Conservation (phyloP, 2,329 filamentous ascomycete genomes). For the Calycina herbarum region DNA sequence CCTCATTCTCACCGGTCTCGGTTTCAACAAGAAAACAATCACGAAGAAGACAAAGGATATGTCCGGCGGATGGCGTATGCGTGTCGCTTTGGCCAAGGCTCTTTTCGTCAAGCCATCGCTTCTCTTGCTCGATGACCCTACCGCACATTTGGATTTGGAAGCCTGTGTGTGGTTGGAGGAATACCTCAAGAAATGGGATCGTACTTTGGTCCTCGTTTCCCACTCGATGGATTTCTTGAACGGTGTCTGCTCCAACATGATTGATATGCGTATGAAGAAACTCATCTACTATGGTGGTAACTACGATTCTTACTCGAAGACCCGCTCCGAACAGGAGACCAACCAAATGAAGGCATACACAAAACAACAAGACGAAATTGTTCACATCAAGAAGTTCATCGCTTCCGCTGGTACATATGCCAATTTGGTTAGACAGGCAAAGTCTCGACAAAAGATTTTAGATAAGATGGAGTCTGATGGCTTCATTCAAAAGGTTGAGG, state of each 20-base stretch:
- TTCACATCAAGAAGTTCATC: constrained; percentile 99
- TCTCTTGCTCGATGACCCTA: constrained; percentile 95
- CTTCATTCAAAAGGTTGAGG: constrained; percentile 86
- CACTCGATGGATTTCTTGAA: constrained; percentile 99
- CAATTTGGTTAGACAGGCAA: constrained; percentile 98
- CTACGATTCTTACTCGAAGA: constrained; percentile 98
- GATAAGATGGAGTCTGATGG: constrained; percentile 99
- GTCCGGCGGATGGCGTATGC: constrained; percentile 99
- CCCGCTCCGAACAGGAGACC: constrained; percentile 85
- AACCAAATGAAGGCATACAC: constrained; percentile 99
- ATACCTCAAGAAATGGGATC: constrained; percentile 99
- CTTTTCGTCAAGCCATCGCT: constrained; percentile 98
- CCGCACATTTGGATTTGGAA: constrained; percentile 98
- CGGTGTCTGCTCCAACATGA: constrained; percentile 97
- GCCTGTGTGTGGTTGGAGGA: constrained; percentile 99
- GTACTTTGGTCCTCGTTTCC: constrained; percentile 92
- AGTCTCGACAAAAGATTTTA: constrained; percentile 98
- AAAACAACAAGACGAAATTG: constrained; percentile 99
- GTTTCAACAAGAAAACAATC: constrained; percentile 98
- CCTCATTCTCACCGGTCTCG: constrained; percentile 95
- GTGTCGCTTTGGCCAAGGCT: constrained; percentile 94
- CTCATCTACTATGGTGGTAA: constrained; percentile 99
- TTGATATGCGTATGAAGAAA: constrained; percentile 89
- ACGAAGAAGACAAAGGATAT: constrained; percentile 99
- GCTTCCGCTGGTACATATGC: constrained; percentile 99